A percentile compares a stretch with the other conserved stretches of the same genome.
Evolutionary conservation across 768 basidiomycete genomes (phyloP).

Genomic region (Suillus placidus): DNA sequence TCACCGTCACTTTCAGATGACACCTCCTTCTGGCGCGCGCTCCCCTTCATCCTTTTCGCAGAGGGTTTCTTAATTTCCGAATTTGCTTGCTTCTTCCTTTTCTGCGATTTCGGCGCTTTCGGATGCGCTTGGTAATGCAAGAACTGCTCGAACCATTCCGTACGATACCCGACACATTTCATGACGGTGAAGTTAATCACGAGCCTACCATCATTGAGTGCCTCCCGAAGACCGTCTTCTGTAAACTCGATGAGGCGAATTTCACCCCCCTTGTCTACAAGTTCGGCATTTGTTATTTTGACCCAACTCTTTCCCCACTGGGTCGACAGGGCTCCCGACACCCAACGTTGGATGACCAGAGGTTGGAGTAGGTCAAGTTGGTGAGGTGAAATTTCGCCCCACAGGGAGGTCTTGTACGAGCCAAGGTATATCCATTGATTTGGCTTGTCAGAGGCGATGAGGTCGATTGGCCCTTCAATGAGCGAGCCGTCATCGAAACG

Average conservation of each 20-base stretch:
- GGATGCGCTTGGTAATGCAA: slow-evolving; percentile 18
- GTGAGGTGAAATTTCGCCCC: slow-evolving; percentile 17
- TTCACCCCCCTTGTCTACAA: slow-evolving; percentile 6
- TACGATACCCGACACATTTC: slow-evolving; percentile 24
- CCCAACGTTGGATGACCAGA: slow-evolving; percentile 14
- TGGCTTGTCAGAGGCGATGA: slow-evolving; percentile 18
- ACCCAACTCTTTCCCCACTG: slow-evolving; percentile 11
- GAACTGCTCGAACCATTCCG: slow-evolving; percentile 22
- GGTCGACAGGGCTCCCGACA: slow-evolving; percentile 7
- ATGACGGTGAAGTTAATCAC: slow-evolving; percentile 22
- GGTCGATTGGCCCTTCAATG: slow-evolving; percentile 13
- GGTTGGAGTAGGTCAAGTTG: slow-evolving; percentile 16
- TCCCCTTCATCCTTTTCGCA: neutral
- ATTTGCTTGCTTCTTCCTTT: neutral
- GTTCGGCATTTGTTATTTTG: slow-evolving; percentile 1
- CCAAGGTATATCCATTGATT: slow-evolving; percentile 14
- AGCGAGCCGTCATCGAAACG: slow-evolving; percentile 6
- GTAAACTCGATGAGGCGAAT: slow-evolving; percentile 10
- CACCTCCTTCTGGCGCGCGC: neutral
- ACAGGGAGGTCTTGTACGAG: slow-evolving; percentile 13
- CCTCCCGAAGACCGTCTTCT: slow-evolving; percentile 12
- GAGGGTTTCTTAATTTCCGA: neutral
- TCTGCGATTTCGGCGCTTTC: slow-evolving; percentile 11
- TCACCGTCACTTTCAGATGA: slow-evolving; percentile 10
- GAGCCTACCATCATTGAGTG: slow-evolving; percentile 20